These are phyloP conservation scores for Colletotrichum gigasporum DNA, from an alignment of 2,329 filamentous ascomycete species.

Conservation along the genomic window DNA sequence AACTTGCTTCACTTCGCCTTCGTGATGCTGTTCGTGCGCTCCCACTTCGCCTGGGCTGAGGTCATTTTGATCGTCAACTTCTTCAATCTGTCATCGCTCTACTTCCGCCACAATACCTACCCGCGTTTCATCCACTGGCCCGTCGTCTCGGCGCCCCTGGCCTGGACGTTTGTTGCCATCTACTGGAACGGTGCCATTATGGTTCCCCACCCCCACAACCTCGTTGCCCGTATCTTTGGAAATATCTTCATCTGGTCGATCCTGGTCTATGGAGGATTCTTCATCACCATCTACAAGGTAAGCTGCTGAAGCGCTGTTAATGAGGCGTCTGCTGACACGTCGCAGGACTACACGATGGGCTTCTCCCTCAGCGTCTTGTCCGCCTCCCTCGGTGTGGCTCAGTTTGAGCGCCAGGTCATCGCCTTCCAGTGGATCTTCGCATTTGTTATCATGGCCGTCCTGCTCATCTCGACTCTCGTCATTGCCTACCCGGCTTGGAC, in stretches of 20 bases:
- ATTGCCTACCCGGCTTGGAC: conserved; percentile 72
- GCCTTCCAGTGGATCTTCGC: conserved; percentile 94
- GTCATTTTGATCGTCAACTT: conserved; percentile 83
- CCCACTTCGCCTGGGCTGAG: conserved; percentile 79
- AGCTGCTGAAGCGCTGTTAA: conserved; percentile 27
- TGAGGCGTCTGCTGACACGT: conserved; percentile 16
- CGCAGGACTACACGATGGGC: conserved; percentile 77
- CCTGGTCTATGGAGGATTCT: conserved; percentile 79
- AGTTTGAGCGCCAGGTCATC: conserved; percentile 77
- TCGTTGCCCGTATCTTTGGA: conserved; percentile 80
- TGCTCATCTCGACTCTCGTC: conserved; percentile 74
- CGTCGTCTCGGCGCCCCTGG: conserved; percentile 79
- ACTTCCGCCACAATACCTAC: conserved; percentile 80
- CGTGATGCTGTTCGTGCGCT: conserved; percentile 83
- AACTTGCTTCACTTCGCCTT: conserved; percentile 86
- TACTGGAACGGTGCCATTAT: conserved; percentile 92
- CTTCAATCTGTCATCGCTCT: conserved; percentile 79
- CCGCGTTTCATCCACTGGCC: conserved; percentile 81
- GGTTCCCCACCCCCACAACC: conserved; percentile 71
- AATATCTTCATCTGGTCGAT: conserved; percentile 92
- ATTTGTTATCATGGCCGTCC: conserved; percentile 80
- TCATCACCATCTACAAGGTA: conserved; percentile 78
- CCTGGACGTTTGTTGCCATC: conserved; percentile 86
- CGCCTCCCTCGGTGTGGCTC: conserved; percentile 79
- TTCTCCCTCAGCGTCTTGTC: conserved; percentile 79